Base-by-base conservation (phyloP, 164 flowering plant species). In the Umbilicus rupestris region DNA sequence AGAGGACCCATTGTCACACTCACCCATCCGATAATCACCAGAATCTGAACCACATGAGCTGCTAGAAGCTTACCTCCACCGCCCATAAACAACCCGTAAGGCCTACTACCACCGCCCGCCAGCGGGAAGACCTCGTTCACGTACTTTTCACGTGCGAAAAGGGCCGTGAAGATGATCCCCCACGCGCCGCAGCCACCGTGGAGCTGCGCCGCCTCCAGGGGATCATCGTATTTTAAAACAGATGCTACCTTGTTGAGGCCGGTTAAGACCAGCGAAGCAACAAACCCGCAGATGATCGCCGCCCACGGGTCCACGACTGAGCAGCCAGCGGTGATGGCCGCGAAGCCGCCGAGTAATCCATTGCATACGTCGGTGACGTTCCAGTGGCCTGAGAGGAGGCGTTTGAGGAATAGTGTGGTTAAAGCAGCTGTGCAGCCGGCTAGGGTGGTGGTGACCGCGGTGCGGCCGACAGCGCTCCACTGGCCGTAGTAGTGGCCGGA, bases 221-320 rank as follows among this genome's bases (percentile, higher is more conserved):
- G 92, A 67, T 89, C 96, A 69, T 89, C 96, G 72, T 45, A 89
- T n/a, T 73, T 68, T 0, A 79, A 1, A 49, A 69, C 75, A 75
- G 80, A 86, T 0, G 92, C 92, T 1, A 87, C 55, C 37, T 62
- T 75, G 79, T 89, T 89, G 70, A 78, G 78, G 0, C 81, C 78
- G 15, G 83, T 85, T 11, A 89, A 58, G 0, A 89, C 90, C 10
- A 74, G 8, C 0, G 96, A 78, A 0, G 96, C 85, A 6, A 85
- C 84, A 46, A 89, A 84, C 29, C 95, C 95, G 67, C 95, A 88
- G 7, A 88, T 70, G 15, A 88, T 78, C 1, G 95, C 91, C 0
- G 91, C 91, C 96, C 96, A 88, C 0, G 91, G 96, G 50, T 88
- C 90, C 5, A 88, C 96, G n/a, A 88, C 90, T 0, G 91, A 79